phyloP scores from a whole-genome alignment of 2,329 filamentous ascomycete genomes.

The Nectriaceae sp. region DNA sequence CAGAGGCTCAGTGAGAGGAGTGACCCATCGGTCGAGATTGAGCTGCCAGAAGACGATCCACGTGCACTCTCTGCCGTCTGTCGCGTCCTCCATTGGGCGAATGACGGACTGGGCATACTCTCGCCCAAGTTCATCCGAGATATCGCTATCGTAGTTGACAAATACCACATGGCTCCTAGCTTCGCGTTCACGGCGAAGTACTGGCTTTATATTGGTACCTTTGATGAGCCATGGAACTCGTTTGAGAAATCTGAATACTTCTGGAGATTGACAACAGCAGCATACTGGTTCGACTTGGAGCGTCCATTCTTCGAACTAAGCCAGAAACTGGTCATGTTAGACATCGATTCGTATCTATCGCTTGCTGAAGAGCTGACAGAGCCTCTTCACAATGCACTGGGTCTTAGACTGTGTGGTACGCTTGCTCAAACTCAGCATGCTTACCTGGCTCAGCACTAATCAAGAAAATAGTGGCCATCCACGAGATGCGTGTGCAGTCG shows the following conservation, averaged over 20 bases:
- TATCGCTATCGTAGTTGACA: neutral
- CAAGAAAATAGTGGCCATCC: neutral
- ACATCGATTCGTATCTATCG: neutral
- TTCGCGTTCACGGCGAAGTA: neutral
- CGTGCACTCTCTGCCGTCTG: neutral
- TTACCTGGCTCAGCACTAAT: too few species aligned
- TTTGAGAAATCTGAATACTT: neutral
- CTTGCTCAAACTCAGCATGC: too few species aligned
- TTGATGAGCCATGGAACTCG: neutral
- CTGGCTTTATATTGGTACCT: neutral
- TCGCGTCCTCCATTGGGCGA: neutral
- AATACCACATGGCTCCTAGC: neutral
- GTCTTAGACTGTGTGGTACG: neutral
- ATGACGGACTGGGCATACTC: neutral
- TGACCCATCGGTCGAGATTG: neutral
- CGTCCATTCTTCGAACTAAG: neutral
- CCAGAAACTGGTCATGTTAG: neutral
- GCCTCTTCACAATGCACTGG: neutral
- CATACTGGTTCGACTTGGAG: neutral
- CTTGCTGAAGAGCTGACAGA: neutral
- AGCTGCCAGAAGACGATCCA: neutral
- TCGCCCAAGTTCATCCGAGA: neutral
- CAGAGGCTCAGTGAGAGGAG: conserved; percentile 3
- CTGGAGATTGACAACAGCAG: neutral
- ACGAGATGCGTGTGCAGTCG: neutral